Conservation (phyloP, 305 asterid genomes). For the Fraxinus sp. region DNA sequence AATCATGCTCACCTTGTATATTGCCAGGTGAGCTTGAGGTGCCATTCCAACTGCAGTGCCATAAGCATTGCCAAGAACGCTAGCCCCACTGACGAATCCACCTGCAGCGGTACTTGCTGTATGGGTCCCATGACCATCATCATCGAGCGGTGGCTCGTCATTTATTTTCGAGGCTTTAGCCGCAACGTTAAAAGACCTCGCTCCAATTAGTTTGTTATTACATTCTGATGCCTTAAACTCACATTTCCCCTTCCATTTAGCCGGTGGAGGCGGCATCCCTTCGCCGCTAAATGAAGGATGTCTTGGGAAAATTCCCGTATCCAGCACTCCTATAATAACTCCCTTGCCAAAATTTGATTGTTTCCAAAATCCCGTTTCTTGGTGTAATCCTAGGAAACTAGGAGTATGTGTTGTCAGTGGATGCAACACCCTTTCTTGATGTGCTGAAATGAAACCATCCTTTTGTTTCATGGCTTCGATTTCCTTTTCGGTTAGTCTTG, state of each 20-base stretch:
- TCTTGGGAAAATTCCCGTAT: conserved; percentile 28
- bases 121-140: conserved; percentile 37
- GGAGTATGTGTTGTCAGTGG: conserved; percentile 36
- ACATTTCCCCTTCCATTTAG: conserved; percentile 37
- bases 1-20: conserved; percentile 22
- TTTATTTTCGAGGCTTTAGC: conserved; percentile 9
- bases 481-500: conserved; percentile 24
- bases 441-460: conserved; percentile 33
- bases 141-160: conserved; percentile 25
- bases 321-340: conserved; percentile 30
- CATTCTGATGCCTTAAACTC: conserved; percentile 18
- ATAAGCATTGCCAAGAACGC: conserved; percentile 24
- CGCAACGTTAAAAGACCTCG: conserved; percentile 23
- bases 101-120: conserved; percentile 39
- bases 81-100: conserved; percentile 23
- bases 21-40: conserved; percentile 32
- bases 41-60: conserved; percentile 39
- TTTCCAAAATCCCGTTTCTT: conserved; percentile 29
- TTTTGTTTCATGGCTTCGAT: conserved; percentile 21
- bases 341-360: conserved; percentile 30
- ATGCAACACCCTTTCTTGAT: conserved; percentile 27
- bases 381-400: conserved; percentile 33
- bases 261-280: conserved; percentile 33
- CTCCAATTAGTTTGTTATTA: conserved; percentile 34
- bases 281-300: conserved; percentile 33